These are phyloP conservation scores for Dissophora ornata DNA, from an alignment of 192 early-diverging fungal species.

Conservation along the genomic window DNA sequence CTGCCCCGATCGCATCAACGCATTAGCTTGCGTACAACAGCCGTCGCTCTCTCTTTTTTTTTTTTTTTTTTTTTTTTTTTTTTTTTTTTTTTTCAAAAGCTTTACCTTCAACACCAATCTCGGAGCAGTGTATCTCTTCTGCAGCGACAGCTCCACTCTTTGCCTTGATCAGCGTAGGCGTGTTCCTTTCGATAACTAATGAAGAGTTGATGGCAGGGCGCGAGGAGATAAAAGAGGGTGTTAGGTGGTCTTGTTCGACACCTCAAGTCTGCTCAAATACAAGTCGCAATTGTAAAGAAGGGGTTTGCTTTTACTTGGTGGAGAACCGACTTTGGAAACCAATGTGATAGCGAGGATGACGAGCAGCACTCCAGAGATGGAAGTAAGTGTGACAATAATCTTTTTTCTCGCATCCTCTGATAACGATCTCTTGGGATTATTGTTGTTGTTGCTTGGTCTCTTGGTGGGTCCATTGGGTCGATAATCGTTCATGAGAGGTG, in stretches of 20 bases:
- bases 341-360: conserved; percentile 16
- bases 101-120: conserved; percentile 70
- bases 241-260: too few species aligned
- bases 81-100: background rate
- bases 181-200: conserved; percentile 30
- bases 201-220: background rate
- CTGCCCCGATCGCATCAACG: too few species aligned
- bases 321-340: conserved; percentile 9
- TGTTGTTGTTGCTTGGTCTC: background rate
- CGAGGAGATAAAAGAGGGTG: conserved; percentile 1
- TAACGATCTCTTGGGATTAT: conserved; percentile 8
- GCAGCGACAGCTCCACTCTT: conserved; percentile 75
- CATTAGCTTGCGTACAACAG: too few species aligned
- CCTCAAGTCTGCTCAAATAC: background rate
- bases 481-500: conserved; percentile 2
- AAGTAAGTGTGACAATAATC: conserved; percentile 18
- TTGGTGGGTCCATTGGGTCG: background rate
- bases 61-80: background rate
- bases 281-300: background rate
- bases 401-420: conserved; percentile 28
- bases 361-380: conserved; percentile 25
- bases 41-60: too few species aligned
- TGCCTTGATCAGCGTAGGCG: conserved; percentile 50
- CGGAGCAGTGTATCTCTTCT: conserved; percentile 75
- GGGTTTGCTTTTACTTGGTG: conserved; percentile 27